Evolutionary conservation across 768 basidiomycete genomes (phyloP).

Genomic region (Suillus occidentalis): DNA sequence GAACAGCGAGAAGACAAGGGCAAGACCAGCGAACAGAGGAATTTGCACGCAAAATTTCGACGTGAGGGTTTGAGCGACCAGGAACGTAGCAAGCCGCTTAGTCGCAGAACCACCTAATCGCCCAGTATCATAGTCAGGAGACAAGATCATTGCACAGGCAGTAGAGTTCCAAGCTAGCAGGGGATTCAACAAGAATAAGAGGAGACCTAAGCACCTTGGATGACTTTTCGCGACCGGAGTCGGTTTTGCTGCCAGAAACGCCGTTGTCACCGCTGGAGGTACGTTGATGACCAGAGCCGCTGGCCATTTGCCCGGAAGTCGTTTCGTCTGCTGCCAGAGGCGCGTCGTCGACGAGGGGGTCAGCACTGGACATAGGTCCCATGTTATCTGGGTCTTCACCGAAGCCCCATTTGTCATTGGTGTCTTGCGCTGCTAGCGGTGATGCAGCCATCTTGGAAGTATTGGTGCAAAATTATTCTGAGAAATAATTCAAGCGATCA

Average conservation of each 20-base stretch:
- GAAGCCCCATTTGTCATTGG: conserved; percentile 47
- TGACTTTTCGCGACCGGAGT: conserved; percentile 67
- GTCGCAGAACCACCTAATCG: conserved; percentile 5
- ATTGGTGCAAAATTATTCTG: background rate
- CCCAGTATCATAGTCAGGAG: conserved; percentile 14
- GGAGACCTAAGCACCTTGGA: conserved; percentile 85
- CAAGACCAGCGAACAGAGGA: conserved; percentile 36
- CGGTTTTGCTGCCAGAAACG: conserved; percentile 43
- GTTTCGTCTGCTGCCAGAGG: conserved; percentile 27
- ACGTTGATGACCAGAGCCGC: conserved; percentile 29
- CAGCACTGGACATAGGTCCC: conserved; percentile 46
- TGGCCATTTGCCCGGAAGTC: conserved; percentile 11
- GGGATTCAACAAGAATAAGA: conserved; percentile 35
- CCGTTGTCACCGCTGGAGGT: conserved; percentile 43
- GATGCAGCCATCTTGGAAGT: conserved; percentile 18
- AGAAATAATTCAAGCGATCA: background rate
- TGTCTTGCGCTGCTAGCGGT: conserved; percentile 12
- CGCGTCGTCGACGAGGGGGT: conserved; percentile 46
- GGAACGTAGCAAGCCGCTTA: conserved; percentile 8
- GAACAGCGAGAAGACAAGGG: conserved; percentile 45
- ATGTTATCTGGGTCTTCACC: conserved; percentile 48
- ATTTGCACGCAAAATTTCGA: conserved; percentile 5
- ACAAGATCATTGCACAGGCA: conserved; percentile 14
- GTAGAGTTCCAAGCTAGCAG: conserved; percentile 26
- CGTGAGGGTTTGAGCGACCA: conserved; percentile 9